phyloP scores from a whole-genome alignment of 805 yeast genomes.

The Clavispora asparagi region DNA sequence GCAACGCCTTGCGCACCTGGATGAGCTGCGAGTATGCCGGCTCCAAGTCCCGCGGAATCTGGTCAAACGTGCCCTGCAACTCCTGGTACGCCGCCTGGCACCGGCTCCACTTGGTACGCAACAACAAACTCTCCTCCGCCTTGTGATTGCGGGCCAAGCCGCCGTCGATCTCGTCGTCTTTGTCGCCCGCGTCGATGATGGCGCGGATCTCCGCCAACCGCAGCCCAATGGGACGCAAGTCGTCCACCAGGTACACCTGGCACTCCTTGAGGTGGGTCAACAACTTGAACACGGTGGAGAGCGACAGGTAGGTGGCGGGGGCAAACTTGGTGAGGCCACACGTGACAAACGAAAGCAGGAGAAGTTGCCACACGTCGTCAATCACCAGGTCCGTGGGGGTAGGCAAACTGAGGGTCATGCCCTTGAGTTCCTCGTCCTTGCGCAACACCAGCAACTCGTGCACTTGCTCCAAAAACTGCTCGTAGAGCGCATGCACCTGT shows the following conservation, averaged over 20 bases:
- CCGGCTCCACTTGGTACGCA: constrained; percentile 60
- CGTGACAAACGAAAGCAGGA: constrained; percentile 82
- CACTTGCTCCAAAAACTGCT: constrained; percentile 49
- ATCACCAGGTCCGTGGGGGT: constrained; percentile 64
- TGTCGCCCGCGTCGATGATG: constrained; percentile 41
- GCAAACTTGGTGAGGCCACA: constrained; percentile 88
- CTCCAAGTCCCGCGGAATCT: constrained; percentile 36
- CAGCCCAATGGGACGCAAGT: constrained; percentile 68
- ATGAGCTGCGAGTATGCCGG: constrained; percentile 55
- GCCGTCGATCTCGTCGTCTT: constrained; percentile 6
- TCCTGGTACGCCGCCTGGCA: constrained; percentile 55
- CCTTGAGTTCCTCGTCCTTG: constrained; percentile 39
- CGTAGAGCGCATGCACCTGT: constrained; percentile 59
- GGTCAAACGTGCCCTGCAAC: constrained; percentile 48
- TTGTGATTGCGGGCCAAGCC: constrained; percentile 21
- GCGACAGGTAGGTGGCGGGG: constrained; percentile 89
- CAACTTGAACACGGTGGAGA: constrained; percentile 79
- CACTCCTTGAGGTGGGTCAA: constrained; percentile 79
- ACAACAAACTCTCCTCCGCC: constrained; percentile 54
- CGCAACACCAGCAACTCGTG: constrained; percentile 52
- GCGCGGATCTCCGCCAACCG: constrained; percentile 65
- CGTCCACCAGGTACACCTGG: constrained; percentile 78
- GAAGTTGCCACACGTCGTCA: constrained; percentile 85
- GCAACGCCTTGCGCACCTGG: constrained; percentile 54
- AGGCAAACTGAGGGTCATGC: constrained; percentile 33